A percentile compares a stretch with the other conserved stretches of the same genome.
phyloP scores from a whole-genome alignment of 257 asterid genomes.

The Mentha longifolia region DNA sequence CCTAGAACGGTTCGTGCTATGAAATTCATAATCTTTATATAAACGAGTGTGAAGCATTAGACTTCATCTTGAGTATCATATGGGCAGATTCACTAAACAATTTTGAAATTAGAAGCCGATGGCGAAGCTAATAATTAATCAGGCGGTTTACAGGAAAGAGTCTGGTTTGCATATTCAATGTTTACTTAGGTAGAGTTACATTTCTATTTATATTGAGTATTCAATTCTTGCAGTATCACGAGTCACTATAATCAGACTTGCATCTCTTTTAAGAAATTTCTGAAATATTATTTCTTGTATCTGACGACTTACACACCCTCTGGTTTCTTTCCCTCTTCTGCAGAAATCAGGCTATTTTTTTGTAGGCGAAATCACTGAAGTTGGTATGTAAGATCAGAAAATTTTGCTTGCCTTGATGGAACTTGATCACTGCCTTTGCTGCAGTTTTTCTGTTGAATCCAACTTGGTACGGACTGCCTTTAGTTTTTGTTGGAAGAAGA shows the following conservation, averaged over 20 bases:
- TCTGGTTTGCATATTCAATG: background rate
- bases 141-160: background rate
- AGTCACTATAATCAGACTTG: background rate
- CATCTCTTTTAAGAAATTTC: background rate
- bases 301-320: background rate
- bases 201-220: background rate
- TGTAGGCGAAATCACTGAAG: background rate
- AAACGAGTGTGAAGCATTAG: background rate
- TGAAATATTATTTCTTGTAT: background rate
- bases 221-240: background rate
- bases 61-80: background rate
- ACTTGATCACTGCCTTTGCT: constrained; percentile 5
- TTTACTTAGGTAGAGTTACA: background rate
- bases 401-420: constrained; percentile 25
- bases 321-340: constrained; percentile 20
- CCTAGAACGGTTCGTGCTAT: constrained; percentile 21
- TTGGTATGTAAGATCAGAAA: constrained; percentile 19
- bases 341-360: constrained; percentile 24
- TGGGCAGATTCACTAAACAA: background rate
- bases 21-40: background rate
- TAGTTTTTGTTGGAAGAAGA: constrained; percentile 8
- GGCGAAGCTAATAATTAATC: constrained; percentile 11
- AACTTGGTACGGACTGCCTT: constrained; percentile 10
- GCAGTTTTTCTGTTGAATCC: constrained; percentile 8
- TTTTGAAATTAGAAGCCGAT: background rate